Percentiles rank a stretch among this genome's conserved stretches.
phyloP scores from a whole-genome alignment of 805 yeast genomes.

The Wickerhamomyces chaumierensis region DNA sequence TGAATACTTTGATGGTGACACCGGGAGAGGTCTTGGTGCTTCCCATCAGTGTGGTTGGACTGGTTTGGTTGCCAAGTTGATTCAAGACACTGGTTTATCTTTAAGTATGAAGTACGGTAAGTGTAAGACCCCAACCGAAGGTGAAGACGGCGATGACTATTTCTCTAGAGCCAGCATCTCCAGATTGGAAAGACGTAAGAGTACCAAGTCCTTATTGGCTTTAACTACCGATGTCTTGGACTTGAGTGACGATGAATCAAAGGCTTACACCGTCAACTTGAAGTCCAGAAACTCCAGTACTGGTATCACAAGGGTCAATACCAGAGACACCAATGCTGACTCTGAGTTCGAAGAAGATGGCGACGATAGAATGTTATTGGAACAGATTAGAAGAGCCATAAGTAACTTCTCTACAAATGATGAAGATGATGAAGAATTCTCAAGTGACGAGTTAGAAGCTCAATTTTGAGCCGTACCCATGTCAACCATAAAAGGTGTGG shows the following conservation, averaged over 20 bases:
- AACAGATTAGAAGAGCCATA: slow-evolving; percentile 32
- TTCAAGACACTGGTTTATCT: slow-evolving; percentile 77
- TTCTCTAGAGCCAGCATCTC: slow-evolving; percentile 32
- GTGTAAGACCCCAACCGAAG: slow-evolving; percentile 16
- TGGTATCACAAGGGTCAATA: slow-evolving; percentile 11
- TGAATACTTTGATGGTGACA: slow-evolving; percentile 89
- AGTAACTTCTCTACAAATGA: slow-evolving; percentile 16
- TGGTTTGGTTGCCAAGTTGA: slow-evolving; percentile 82
- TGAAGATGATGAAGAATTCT: slow-evolving; percentile 25
- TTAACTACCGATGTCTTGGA: slow-evolving; percentile 59
- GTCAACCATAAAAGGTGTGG: too few relatives aligned
- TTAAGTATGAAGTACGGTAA: slow-evolving; percentile 27
- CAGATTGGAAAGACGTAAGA: slow-evolving; percentile 47
- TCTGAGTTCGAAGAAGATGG: slow-evolving; percentile 10
- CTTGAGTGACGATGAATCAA: slow-evolving; percentile 49
- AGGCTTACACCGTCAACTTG: slow-evolving; percentile 15
- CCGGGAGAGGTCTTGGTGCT: slow-evolving; percentile 89
- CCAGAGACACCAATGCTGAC: slow-evolving; percentile 6
- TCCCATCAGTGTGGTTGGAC: slow-evolving; percentile 97
- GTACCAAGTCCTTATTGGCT: slow-evolving; percentile 63
- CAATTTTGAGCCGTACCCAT: slow-evolving; percentile 18
- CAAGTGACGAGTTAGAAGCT: slow-evolving; percentile 51
- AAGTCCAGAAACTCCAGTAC: slow-evolving; percentile 13
- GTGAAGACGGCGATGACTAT: slow-evolving; percentile 7
- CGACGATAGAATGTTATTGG: slow-evolving; percentile 23